Percentiles rank a stretch among this genome's conserved stretches.
Evolutionary conservation across 257 asterid genomes (phyloP).

Genomic region (Solanum rostratum): DNA sequence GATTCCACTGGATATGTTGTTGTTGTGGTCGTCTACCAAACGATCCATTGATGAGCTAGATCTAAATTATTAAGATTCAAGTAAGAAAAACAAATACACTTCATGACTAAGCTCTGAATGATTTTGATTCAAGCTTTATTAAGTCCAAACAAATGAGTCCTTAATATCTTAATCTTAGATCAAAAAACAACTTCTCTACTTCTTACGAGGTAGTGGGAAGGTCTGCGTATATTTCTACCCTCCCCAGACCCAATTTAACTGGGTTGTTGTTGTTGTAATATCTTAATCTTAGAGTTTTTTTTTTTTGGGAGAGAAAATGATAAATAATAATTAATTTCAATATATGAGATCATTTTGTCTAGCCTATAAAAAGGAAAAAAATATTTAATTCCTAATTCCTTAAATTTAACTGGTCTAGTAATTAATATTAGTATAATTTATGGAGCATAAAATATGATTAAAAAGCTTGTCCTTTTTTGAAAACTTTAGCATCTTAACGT

Average conservation of each 20-base stretch:
- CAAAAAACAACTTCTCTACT: no score
- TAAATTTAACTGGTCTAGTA: neutral
- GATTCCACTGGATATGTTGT: no score
- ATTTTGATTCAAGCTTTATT: neutral
- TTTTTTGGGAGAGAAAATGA: no score
- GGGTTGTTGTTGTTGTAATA: no score
- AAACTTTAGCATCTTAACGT: neutral
- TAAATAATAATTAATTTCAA: no score
- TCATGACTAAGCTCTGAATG: neutral
- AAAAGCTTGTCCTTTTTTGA: neutral
- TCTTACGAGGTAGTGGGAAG: no score
- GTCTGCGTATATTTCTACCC: no score
- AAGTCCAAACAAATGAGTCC: neutral
- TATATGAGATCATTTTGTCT: neutral
- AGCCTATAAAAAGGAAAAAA: neutral
- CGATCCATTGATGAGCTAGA: neutral
- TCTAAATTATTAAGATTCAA: neutral
- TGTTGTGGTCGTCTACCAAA: no score
- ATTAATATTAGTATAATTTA: neutral
- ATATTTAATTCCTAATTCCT: neutral
- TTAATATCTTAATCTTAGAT: neutral
- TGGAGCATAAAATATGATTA: neutral
- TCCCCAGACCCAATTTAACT: no score
- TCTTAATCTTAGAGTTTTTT: neutral
- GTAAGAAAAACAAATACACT: neutral